Evolutionary conservation across 1,284 basidiomycete genomes (phyloP), one percentile per base, ranked within the genome.

Genomic region (Rhodotorula sp.): DNA sequence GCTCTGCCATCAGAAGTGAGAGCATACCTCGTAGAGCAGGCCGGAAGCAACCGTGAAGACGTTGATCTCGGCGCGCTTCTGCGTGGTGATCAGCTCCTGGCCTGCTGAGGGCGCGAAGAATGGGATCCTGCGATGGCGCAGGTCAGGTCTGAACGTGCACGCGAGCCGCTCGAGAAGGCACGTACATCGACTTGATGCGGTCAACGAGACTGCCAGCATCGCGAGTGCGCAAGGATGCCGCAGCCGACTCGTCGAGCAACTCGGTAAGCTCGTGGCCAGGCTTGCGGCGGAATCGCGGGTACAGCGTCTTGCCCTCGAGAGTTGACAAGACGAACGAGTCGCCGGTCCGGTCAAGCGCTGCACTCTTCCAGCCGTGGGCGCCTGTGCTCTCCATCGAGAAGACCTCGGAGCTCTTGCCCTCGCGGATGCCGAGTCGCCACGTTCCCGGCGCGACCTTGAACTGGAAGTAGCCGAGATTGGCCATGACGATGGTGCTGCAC

Each of bases 21-120:
- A 13, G 4, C 81, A 62, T 68, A 92, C 93, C 87, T 99, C 96
- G 79, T 99, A 99, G 8, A 99, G 85, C 64, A 97, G 84, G 0
- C 97, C 96, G 8, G 93, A 97, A 19, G 97, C 97, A 41, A 99
- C 94, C 0, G 96, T 99, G 83, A 99, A 99, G 77, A 99, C 96
- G 80, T 99, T 99, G 83, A 99, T 97, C 55, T 95, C 91, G 10
- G 93, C 93, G 74, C 89, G 88, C 49, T 81, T 81, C 27, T 42
- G 59, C 10, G 56, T 63, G 9, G 65, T 17, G 16, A 77, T n/a
- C 17, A 67, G 34, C 14, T 50, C 59, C 0, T 19, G 52, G 19
- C 45, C 9, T 17, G 52, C 4, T 4, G 44, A 57, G 4, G 72
- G 55, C 0, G 64, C 69, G 41, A 79, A 67, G 68, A 77, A 77